phyloP scores from a whole-genome alignment of 495 filamentous ascomycete species.

The Diplogelasinospora grovesii region DNA sequence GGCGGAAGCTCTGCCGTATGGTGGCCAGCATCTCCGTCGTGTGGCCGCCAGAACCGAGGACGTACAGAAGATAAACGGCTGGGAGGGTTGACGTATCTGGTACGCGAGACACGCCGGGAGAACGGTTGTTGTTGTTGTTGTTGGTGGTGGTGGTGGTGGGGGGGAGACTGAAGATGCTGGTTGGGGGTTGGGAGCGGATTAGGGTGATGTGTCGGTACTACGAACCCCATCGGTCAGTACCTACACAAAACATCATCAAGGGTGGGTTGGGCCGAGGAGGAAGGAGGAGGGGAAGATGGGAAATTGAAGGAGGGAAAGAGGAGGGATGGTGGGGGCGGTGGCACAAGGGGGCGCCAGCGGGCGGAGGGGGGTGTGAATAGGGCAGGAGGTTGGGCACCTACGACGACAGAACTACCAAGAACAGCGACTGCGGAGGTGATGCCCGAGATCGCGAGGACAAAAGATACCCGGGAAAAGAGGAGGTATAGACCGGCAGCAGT shows the following conservation, averaged over 20 bases:
- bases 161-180: too few relatives aligned
- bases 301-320: too few relatives aligned
- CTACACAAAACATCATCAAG: too few relatives aligned
- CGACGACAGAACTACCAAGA: slow-evolving; percentile 14
- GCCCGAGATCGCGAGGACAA: too few relatives aligned
- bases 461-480: too few relatives aligned
- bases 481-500: background rate
- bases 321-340: too few relatives aligned
- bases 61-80: slow-evolving; percentile 65
- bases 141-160: too few relatives aligned
- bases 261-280: background rate
- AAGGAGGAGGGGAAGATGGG: background rate
- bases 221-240: slow-evolving; percentile 5
- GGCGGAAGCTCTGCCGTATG: slow-evolving; percentile 45
- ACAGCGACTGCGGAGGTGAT: slow-evolving; percentile 8
- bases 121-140: too few relatives aligned
- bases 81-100: slow-evolving; percentile 20
- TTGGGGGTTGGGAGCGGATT: background rate
- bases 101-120: too few relatives aligned
- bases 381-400: too few relatives aligned
- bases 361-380: too few relatives aligned
- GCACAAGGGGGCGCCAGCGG: too few relatives aligned
- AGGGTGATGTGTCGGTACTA: slow-evolving; percentile 18
- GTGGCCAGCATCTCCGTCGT: slow-evolving; percentile 89
- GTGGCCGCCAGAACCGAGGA: slow-evolving; percentile 90